phyloP scores from a whole-genome alignment of 805 yeast genomes.

The Candida glaebosa region DNA sequence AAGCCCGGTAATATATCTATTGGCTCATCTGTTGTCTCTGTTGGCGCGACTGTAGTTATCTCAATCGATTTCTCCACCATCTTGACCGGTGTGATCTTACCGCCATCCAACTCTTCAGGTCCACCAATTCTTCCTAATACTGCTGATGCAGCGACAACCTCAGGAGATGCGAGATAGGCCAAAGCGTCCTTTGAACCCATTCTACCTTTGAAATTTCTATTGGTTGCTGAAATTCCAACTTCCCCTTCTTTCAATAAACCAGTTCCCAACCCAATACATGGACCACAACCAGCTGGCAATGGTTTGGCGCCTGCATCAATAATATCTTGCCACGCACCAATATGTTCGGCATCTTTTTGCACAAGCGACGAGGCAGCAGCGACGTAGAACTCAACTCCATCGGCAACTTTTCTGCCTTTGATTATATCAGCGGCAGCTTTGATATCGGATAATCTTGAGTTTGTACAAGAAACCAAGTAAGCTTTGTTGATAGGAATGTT shows the following conservation, averaged over 20 bases:
- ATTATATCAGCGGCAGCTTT: conserved; percentile 92
- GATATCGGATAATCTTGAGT: conserved; percentile 88
- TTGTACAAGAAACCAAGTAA: conserved; percentile 96
- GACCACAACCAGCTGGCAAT: conserved; percentile 98
- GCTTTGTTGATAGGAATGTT: conserved; percentile 86
- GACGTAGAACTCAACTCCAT: conserved; percentile 90
- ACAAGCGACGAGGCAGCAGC: conserved; percentile 97
- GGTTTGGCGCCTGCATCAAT: conserved; percentile 92
- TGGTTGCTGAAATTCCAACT: conserved; percentile 97
- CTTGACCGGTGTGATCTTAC: conserved; percentile 36
- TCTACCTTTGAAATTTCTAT: conserved; percentile 97
- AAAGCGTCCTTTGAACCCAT: conserved; percentile 98
- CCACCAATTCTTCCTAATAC: conserved; percentile 91
- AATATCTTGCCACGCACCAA: conserved; percentile 89
- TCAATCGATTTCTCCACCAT: conserved; percentile 45
- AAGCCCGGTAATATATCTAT: conserved; percentile 86
- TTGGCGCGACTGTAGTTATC: conserved; percentile 28
- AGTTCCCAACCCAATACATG: conserved; percentile 96
- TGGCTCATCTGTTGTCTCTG: conserved; percentile 26
- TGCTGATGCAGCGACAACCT: conserved; percentile 98
- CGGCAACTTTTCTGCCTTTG: conserved; percentile 76
- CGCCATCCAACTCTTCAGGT: conserved; percentile 79
- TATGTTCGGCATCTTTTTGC: conserved; percentile 84
- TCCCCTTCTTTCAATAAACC: conserved; percentile 94
- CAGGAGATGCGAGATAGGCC: conserved; percentile 96